Percentiles rank a stretch among this genome's conserved stretches.
phyloP scores from a whole-genome alignment of 2,329 filamentous ascomycete genomes.

The Elsinoe ampelina region DNA sequence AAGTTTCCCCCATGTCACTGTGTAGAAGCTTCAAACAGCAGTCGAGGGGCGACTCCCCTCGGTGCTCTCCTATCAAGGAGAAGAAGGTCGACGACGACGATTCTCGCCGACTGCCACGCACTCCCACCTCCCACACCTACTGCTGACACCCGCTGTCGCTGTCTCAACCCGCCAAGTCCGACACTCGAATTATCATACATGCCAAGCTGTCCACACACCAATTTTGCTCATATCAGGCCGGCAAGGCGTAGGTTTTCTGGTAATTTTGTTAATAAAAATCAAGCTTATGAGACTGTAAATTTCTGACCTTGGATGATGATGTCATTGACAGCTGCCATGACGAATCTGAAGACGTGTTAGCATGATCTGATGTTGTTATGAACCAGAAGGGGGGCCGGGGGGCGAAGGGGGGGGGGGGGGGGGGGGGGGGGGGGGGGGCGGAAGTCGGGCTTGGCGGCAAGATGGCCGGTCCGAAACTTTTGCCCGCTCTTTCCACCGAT shows the following conservation, averaged over 20 bases:
- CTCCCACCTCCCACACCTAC: neutral
- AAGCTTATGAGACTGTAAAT: no score
- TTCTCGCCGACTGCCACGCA: neutral
- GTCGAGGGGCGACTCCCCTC: neutral
- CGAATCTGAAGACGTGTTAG: slow-evolving; percentile 50
- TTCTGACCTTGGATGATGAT: slow-evolving; percentile 99
- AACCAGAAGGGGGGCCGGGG: no score
- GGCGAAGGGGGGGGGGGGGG: no score
- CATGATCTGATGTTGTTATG: no score
- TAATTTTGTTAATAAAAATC: no score
- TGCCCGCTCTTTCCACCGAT: no score
- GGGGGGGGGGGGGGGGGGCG: no score
- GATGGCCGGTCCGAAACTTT: no score
- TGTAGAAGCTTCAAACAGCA: slow-evolving; percentile 10
- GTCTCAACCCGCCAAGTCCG: neutral
- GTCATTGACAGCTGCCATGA: slow-evolving; percentile 99
- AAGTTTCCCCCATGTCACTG: slow-evolving; percentile 6
- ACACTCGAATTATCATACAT: slow-evolving; percentile 6
- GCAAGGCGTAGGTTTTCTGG: slow-evolving; percentile 96
- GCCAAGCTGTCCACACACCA: neutral
- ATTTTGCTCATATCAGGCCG: slow-evolving; percentile 67
- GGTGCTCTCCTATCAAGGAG: neutral
- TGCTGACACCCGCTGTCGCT: neutral
- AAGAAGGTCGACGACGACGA: neutral
- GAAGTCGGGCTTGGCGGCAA: no score